Evolutionary conservation across 768 basidiomycete genomes (phyloP).

Genomic region (Kwoniella shandongensis): DNA sequence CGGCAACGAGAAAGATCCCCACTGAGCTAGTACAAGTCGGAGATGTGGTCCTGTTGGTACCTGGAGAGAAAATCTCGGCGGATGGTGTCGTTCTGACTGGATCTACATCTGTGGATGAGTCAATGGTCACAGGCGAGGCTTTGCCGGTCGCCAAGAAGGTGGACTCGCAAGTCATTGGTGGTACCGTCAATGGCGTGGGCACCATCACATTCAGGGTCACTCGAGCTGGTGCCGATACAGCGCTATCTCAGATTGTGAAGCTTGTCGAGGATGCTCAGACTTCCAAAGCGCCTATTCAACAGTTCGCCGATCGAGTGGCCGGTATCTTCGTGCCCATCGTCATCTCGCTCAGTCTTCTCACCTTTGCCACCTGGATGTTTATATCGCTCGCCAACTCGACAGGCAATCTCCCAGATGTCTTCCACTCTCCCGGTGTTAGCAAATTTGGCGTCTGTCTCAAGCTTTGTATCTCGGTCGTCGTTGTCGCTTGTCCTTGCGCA

Average conservation of each 20-base stretch:
- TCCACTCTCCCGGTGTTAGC: slow-evolving; percentile 76
- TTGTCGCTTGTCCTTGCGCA: slow-evolving; percentile 97
- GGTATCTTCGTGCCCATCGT: slow-evolving; percentile 94
- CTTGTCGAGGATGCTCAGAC: slow-evolving; percentile 98
- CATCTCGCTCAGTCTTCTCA: slow-evolving; percentile 73
- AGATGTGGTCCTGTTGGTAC: slow-evolving; percentile 88
- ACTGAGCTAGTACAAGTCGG: slow-evolving; percentile 94
- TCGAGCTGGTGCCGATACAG: slow-evolving; percentile 93
- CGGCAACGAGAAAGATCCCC: slow-evolving; percentile 72
- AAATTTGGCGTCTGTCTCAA: slow-evolving; percentile 86
- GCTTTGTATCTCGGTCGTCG: slow-evolving; percentile 95
- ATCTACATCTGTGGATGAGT: slow-evolving; percentile 87
- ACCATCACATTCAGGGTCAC: slow-evolving; percentile 95
- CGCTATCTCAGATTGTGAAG: slow-evolving; percentile 90
- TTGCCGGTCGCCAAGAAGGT: slow-evolving; percentile 78
- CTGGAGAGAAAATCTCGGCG: slow-evolving; percentile 93
- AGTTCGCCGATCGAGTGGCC: slow-evolving; percentile 89
- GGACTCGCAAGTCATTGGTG: slow-evolving; percentile 88
- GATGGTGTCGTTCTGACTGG: slow-evolving; percentile 88
- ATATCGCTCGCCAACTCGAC: slow-evolving; percentile 58
- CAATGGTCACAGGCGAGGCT: slow-evolving; percentile 97
- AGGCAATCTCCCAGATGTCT: slow-evolving; percentile 73
- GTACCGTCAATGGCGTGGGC: slow-evolving; percentile 95
- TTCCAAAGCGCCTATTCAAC: slow-evolving; percentile 95
- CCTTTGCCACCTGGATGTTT: slow-evolving; percentile 80